Evolutionary conservation across 2,329 filamentous ascomycete species (phyloP).

Genomic region (Aspergillus pseudoviridinutans): DNA sequence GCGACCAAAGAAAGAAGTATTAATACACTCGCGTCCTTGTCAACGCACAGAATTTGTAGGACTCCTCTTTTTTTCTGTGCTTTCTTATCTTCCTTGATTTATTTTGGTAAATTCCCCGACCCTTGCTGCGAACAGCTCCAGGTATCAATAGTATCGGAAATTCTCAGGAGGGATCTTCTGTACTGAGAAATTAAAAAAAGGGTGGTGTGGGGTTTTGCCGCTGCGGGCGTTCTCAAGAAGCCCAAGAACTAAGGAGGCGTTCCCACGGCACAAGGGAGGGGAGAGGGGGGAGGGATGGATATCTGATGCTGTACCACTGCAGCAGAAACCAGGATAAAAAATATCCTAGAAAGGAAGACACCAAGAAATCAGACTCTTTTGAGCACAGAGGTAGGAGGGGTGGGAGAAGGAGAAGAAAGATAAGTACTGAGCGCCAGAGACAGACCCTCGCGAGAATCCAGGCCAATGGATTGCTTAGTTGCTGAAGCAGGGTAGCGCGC

Average conservation of each 20-base stretch:
- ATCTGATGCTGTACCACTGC: not conserved
- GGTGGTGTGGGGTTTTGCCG: conserved; percentile 22
- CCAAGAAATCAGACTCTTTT: not conserved
- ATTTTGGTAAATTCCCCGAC: conserved; percentile 11
- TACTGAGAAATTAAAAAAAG: conserved; percentile 2
- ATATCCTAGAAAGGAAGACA: not conserved
- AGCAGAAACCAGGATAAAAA: not conserved
- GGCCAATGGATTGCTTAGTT: not conserved
- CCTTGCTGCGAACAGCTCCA: conserved; percentile 15
- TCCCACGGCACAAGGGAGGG: conserved; percentile 12
- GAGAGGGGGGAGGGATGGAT: not conserved
- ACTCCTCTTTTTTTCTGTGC: not conserved
- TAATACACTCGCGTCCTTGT: not conserved
- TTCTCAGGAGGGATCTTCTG: conserved; percentile 6
- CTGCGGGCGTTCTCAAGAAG: conserved; percentile 31
- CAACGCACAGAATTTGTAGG: not conserved
- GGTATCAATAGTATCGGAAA: conserved; percentile 9
- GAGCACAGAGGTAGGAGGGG: not conserved
- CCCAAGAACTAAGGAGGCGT: conserved; percentile 4
- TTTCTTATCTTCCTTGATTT: not conserved
- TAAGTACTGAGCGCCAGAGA: not conserved
- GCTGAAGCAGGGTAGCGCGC: not conserved
- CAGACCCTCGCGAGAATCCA: not conserved
- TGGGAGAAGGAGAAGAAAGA: not conserved
- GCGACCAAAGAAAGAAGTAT: not conserved